These are phyloP conservation scores for Postia placenta DNA, from an alignment of 768 basidiomycete genomes.

Conservation along the genomic window DNA sequence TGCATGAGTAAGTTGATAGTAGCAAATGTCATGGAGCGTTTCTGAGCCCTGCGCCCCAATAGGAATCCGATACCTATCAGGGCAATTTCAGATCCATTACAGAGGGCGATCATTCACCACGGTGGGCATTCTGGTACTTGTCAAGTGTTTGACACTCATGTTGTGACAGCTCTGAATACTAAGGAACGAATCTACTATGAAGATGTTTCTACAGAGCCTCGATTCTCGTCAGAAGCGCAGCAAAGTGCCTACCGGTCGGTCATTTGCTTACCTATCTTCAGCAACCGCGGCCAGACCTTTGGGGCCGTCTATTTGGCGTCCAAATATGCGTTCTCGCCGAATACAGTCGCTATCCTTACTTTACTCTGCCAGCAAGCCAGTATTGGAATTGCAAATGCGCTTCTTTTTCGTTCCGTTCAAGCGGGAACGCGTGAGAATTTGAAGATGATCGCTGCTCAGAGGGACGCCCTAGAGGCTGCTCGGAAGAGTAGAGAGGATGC, in stretches of 20 bases:
- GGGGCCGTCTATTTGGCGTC: conserved; percentile 65
- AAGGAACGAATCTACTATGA: conserved; percentile 56
- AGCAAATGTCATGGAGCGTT: too few relatives aligned
- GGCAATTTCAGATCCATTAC: conserved; percentile 52
- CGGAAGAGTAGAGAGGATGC: conserved; percentile 68
- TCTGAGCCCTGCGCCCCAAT: too few relatives aligned
- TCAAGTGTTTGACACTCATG: not conserved
- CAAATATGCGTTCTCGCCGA: conserved; percentile 56
- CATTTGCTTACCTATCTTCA: conserved; percentile 65
- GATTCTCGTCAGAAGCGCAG: conserved; percentile 62
- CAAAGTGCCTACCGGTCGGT: conserved; percentile 56
- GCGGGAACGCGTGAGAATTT: conserved; percentile 68
- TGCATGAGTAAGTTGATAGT: conserved; percentile 52
- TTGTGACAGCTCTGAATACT: conserved; percentile 51
- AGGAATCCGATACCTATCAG: conserved; percentile 60
- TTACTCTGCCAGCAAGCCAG: conserved; percentile 70
- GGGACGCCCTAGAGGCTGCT: conserved; percentile 63
- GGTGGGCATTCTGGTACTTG: conserved; percentile 33
- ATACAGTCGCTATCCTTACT: conserved; percentile 54
- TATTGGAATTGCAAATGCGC: conserved; percentile 68
- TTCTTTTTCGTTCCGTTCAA: conserved; percentile 71
- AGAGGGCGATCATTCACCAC: conserved; percentile 61
- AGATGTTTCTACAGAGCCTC: conserved; percentile 58
- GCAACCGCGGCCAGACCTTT: conserved; percentile 71
- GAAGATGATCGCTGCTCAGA: conserved; percentile 71